Percentiles rank a stretch among this genome's conserved stretches.
phyloP scores from a whole-genome alignment of 768 basidiomycete genomes.

The Amyloporia xantha region DNA sequence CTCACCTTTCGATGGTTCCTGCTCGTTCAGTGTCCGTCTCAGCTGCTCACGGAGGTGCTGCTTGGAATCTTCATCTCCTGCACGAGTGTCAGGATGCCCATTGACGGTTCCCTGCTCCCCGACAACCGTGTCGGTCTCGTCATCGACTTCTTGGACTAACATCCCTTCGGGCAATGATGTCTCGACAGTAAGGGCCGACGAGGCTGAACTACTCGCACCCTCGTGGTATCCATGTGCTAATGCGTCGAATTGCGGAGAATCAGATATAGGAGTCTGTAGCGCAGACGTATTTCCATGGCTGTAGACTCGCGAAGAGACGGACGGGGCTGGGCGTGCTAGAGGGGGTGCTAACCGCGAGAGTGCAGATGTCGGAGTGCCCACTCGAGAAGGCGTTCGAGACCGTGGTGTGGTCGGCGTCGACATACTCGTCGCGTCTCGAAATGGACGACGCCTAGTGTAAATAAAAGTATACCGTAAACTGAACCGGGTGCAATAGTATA shows the following conservation, averaged over 20 bases:
- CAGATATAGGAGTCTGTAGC: slow-evolving; percentile 11
- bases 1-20: slow-evolving; percentile 44
- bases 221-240: slow-evolving; percentile 4
- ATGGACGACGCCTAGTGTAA: background rate
- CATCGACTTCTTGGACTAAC: slow-evolving; percentile 63
- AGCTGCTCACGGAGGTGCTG: slow-evolving; percentile 64
- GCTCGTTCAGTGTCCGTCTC: slow-evolving; percentile 54
- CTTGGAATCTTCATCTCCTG: slow-evolving; percentile 52
- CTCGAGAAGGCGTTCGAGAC: slow-evolving; percentile 30
- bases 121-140: slow-evolving; percentile 48
- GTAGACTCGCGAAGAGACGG: slow-evolving; percentile 51
- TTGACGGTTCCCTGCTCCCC: slow-evolving; percentile 47
- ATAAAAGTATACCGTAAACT: no score
- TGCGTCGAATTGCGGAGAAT: slow-evolving; percentile 7
- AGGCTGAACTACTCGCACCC: slow-evolving; percentile 38
- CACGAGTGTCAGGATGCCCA: slow-evolving; percentile 35
- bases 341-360: slow-evolving; percentile 51
- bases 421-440: background rate
- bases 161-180: slow-evolving; percentile 47
- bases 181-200: slow-evolving; percentile 64
- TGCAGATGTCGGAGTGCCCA: slow-evolving; percentile 31
- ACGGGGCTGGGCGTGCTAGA: slow-evolving; percentile 44
- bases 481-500: no score
- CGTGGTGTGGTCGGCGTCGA: slow-evolving; percentile 21
- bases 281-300: slow-evolving; percentile 37